Evolutionary conservation across 2,329 filamentous ascomycete genomes (phyloP).

Genomic region (Ramularia collo-cygni): DNA sequence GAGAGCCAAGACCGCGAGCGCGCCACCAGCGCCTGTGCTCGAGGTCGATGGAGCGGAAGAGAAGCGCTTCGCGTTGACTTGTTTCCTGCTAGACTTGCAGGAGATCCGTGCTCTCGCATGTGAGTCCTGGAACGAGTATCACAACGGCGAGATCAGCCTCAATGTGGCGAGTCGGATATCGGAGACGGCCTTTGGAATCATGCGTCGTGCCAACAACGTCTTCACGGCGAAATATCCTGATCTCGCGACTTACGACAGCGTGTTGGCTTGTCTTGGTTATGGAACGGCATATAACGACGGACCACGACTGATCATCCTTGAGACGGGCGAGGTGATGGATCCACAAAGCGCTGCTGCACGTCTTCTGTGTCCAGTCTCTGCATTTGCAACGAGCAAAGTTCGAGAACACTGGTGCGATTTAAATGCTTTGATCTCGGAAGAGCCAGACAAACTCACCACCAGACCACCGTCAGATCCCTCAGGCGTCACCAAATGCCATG

Average conservation of each 20-base stretch:
- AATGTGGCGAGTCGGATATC: not conserved
- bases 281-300: not conserved
- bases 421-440: too few relatives aligned
- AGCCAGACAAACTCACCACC: too few relatives aligned
- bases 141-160: not conserved
- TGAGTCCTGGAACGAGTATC: not conserved
- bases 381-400: too few relatives aligned
- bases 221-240: not conserved
- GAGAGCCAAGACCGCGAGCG: not conserved
- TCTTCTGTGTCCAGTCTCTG: too few relatives aligned
- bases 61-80: conserved; percentile 5
- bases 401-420: too few relatives aligned
- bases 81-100: conserved; percentile 3
- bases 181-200: conserved; percentile 2
- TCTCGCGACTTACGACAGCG: not conserved
- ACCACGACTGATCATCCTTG: too few relatives aligned
- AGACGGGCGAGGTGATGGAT: too few relatives aligned
- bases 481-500: too few relatives aligned
- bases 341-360: too few relatives aligned
- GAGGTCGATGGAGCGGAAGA: not conserved
- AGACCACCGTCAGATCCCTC: too few relatives aligned
- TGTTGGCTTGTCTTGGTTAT: not conserved
- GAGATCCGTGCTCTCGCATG: not conserved
- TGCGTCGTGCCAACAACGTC: not conserved
- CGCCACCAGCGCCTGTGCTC: not conserved